Evolutionary conservation across 352 stramenopile genomes (phyloP), one percentile per base, ranked within the genome.

Genomic region (Phytophthora melonis): DNA sequence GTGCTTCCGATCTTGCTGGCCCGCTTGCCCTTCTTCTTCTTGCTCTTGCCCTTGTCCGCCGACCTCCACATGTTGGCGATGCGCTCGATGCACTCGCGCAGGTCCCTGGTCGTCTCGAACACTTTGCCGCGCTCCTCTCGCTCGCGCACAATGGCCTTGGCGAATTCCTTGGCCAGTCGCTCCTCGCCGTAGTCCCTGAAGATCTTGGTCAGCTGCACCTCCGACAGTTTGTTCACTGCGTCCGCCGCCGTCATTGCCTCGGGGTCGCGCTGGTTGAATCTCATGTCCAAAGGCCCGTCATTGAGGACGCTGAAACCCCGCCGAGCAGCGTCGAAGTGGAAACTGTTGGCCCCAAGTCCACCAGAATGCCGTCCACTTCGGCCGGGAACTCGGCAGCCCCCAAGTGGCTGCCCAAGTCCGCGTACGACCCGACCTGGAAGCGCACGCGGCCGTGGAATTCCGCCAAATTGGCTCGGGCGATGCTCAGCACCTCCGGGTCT

Each of bases 321-420:
- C 34, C 79, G 75, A 10, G 81, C 71, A 53, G 84, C 77, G 62
- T 95, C 89, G 58, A 94, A 92, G 76, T 95, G 89, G 61, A 91
- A 93, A 70, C 89, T 95, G 64, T 95, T 95, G 32, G 86, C 89
- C 10, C 89, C 89, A 95, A 81, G 68, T 95, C 89, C 32, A 95
- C 86, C 52, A 93, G 74, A 61, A 93, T 86, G 43, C 89, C 89
- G 49, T 91, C 80, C 5, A 94, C 87, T 47, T 83, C 53, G 8
- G 58, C 32, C 4, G 84, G 83, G 53, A 94, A 93, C 7, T 67
- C 74, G 14, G 72, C 71, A 19, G 59, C 53, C 0, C 65, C 39
- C 52, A 95, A 74, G 54, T 90, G 81, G 5, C 36, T 59, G 0
- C 57, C 36, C 13, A 94, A 72, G 19, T 93, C 77, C 21, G 75